These are phyloP conservation scores for Penicillium atrosanguineum DNA, from an alignment of 495 filamentous ascomycete genomes.

Conservation along the genomic window DNA sequence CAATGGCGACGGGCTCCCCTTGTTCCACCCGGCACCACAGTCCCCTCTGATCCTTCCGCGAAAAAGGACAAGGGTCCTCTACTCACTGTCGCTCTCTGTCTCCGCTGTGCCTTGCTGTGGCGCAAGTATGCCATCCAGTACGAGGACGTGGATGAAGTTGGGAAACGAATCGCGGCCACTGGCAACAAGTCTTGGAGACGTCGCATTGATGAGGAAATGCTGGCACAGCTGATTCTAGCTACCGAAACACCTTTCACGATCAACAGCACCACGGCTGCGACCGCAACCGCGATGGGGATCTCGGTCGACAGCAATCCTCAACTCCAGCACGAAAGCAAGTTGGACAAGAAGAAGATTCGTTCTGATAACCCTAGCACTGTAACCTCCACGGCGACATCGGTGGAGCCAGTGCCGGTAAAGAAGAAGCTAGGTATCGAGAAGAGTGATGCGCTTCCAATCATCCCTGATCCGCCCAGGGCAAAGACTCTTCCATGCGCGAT, in stretches of 20 bases:
- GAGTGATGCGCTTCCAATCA: slow-evolving; percentile 55
- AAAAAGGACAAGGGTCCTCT: slow-evolving; percentile 74
- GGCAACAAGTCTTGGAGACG: slow-evolving; percentile 86
- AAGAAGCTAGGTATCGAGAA: slow-evolving; percentile 54
- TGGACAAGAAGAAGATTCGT: slow-evolving; percentile 60
- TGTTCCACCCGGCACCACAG: slow-evolving; percentile 64
- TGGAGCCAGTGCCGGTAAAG: slow-evolving; percentile 58
- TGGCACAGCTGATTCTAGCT: slow-evolving; percentile 69
- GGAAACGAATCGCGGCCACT: slow-evolving; percentile 79
- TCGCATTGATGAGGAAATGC: slow-evolving; percentile 84
- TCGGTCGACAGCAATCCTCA: slow-evolving; percentile 40
- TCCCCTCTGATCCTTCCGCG: slow-evolving; percentile 62
- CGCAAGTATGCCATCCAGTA: slow-evolving; percentile 92
- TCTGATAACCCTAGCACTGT: slow-evolving; percentile 49
- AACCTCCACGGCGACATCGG: slow-evolving; percentile 44
- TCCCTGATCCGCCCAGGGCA: slow-evolving; percentile 71
- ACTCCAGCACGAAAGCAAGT: slow-evolving; percentile 41
- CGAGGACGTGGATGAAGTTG: slow-evolving; percentile 91
- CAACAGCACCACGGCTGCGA: slow-evolving; percentile 44
- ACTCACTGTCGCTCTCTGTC: slow-evolving; percentile 80
- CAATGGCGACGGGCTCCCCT: slow-evolving; percentile 92
- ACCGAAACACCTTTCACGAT: slow-evolving; percentile 49
- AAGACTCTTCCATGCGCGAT: slow-evolving; percentile 81
- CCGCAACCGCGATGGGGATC: slow-evolving; percentile 45
- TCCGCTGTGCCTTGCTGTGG: slow-evolving; percentile 89